phyloP scores from a whole-genome alignment of 2,329 filamentous ascomycete genomes.

The Fusarium pseudograminearum region DNA sequence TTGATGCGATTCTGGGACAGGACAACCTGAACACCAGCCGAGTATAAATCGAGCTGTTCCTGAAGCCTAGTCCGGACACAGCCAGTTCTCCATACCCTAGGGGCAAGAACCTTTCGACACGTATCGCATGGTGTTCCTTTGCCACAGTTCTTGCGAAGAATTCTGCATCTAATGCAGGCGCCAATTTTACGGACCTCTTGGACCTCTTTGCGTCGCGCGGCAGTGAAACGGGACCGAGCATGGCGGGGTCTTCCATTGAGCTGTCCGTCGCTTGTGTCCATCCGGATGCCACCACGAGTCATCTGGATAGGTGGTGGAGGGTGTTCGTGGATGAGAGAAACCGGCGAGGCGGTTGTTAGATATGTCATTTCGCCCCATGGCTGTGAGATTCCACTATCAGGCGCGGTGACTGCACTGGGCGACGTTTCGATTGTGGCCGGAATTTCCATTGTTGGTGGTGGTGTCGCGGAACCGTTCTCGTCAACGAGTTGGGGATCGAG shows the following conservation, averaged over 20 bases:
- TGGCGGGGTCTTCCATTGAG: slow-evolving; percentile 64
- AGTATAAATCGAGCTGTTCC: slow-evolving; percentile 72
- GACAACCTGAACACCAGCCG: slow-evolving; percentile 72
- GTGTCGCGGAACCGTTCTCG: slow-evolving; percentile 48
- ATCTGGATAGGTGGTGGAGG: slow-evolving; percentile 51
- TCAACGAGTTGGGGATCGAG: slow-evolving; percentile 64
- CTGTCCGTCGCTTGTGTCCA: slow-evolving; percentile 60
- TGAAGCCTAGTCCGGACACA: slow-evolving; percentile 73
- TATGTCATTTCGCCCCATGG: slow-evolving; percentile 69
- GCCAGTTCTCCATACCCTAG: slow-evolving; percentile 73
- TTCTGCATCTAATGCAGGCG: slow-evolving; percentile 74
- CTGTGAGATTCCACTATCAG: slow-evolving; percentile 51
- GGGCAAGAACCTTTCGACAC: slow-evolving; percentile 72
- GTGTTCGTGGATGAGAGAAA: slow-evolving; percentile 49
- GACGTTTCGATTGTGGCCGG: slow-evolving; percentile 40
- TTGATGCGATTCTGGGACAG: slow-evolving; percentile 71
- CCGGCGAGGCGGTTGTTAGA: slow-evolving; percentile 54
- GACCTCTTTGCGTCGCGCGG: slow-evolving; percentile 71
- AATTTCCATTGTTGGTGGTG: slow-evolving; percentile 47
- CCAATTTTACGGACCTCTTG: slow-evolving; percentile 74
- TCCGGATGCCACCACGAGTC: slow-evolving; percentile 63
- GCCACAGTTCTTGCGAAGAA: slow-evolving; percentile 75
- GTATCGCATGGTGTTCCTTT: slow-evolving; percentile 72
- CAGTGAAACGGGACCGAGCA: slow-evolving; percentile 68
- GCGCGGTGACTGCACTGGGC: slow-evolving; percentile 39